phyloP scores from a whole-genome alignment of 1,284 basidiomycete species.

The Cutaneotrichosporon spelunceum region DNA sequence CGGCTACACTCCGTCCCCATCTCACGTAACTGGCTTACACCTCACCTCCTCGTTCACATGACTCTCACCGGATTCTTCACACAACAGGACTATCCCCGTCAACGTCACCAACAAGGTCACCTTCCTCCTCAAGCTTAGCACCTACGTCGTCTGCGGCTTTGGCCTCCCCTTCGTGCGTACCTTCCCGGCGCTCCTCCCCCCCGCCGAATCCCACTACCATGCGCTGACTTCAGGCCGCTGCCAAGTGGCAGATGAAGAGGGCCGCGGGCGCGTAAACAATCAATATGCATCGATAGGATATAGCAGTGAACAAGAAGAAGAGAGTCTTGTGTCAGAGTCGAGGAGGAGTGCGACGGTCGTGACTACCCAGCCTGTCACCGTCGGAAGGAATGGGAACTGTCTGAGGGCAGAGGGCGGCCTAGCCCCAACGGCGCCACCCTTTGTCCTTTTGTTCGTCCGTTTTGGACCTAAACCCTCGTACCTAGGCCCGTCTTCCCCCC shows the following conservation, averaged over 20 bases:
- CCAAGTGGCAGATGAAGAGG: conserved; percentile 8
- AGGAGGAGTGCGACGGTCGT: neutral
- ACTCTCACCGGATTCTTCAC: neutral
- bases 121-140: conserved; percentile 40
- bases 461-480: neutral
- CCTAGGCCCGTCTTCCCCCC: neutral
- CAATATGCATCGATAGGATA: conserved; percentile 3
- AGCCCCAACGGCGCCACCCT: neutral
- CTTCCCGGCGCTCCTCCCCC: too few species aligned
- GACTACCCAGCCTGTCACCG: conserved; percentile 8
- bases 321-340: neutral
- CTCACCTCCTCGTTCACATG: neutral
- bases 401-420: neutral
- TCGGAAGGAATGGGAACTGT: conserved; percentile 4
- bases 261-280: conserved; percentile 7
- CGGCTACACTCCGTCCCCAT: neutral
- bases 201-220: neutral
- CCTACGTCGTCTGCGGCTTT: conserved; percentile 27
- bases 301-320: neutral
- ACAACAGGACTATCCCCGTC: conserved; percentile 41
- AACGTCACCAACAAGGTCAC: conserved; percentile 38
- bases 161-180: conserved; percentile 27
- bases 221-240: conserved; percentile 9
- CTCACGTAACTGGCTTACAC: neutral
- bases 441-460: neutral